phyloP scores from a whole-genome alignment of 345 rosid genomes.

The Anacardium occidentale region DNA sequence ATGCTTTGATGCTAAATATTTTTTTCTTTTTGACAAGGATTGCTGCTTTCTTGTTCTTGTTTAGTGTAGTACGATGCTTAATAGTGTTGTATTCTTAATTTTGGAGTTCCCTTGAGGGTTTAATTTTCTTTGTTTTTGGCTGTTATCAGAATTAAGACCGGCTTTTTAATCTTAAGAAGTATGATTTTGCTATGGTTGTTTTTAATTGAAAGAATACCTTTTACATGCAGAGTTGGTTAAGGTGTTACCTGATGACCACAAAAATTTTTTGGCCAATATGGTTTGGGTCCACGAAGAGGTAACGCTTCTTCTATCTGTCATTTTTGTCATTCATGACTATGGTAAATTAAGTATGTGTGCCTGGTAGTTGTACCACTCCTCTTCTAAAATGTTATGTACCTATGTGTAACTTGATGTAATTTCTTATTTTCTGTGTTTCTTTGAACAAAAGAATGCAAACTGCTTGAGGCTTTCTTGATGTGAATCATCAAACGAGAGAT shows the following conservation, averaged over 20 bases:
- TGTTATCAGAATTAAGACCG: neutral
- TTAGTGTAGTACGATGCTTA: neutral
- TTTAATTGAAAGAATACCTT: constrained; percentile 4
- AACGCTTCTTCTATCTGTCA: constrained; percentile 10
- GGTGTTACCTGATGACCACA: constrained; percentile 83
- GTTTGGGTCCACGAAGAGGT: constrained; percentile 95
- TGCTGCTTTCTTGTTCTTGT: neutral
- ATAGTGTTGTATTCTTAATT: neutral
- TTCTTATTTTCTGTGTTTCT: neutral
- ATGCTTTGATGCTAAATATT: neutral
- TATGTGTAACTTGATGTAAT: neutral
- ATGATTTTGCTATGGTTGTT: neutral
- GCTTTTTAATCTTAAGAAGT: neutral
- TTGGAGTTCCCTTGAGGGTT: neutral
- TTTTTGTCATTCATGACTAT: neutral
- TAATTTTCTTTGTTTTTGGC: neutral
- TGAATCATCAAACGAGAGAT: neutral
- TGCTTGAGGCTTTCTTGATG: neutral
- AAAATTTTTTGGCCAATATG: constrained; percentile 71
- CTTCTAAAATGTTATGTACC: neutral
- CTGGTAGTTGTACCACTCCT: neutral
- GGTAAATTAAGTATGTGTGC: neutral
- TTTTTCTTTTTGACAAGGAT: neutral
- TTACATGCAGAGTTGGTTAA: constrained; percentile 58
- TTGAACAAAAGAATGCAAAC: neutral